Evolutionary conservation across 2,329 filamentous ascomycete genomes (phyloP).

Genomic region (Gliomastix tumulicola): DNA sequence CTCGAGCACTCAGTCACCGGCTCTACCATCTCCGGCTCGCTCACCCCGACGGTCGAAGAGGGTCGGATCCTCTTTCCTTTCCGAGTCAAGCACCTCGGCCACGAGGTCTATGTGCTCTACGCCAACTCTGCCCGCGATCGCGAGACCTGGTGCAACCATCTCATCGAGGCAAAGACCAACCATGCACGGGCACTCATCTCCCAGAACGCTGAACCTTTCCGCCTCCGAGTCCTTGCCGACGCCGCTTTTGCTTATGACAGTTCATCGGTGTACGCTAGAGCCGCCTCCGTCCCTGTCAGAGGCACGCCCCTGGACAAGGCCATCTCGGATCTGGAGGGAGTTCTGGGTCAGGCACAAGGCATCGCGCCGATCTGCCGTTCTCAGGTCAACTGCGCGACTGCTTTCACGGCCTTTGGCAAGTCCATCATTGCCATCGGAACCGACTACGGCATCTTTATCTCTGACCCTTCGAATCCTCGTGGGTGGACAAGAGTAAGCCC

Average conservation of each 20-base stretch:
- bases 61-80: conserved; percentile 89
- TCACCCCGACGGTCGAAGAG: conserved; percentile 46
- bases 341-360: conserved; percentile 63
- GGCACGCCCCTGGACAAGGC: conserved; percentile 89
- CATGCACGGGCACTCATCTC: conserved; percentile 83
- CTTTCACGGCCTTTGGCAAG: conserved; percentile 78
- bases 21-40: conserved; percentile 46
- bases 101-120: conserved; percentile 88
- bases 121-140: conserved; percentile 69
- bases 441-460: conserved; percentile 87
- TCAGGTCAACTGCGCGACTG: conserved; percentile 85
- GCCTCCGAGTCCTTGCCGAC: conserved; percentile 85
- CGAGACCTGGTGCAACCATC: conserved; percentile 86
- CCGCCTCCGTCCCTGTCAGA: conserved; percentile 66
- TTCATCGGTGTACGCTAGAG: conserved; percentile 50
- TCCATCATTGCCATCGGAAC: conserved; percentile 91
- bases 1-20: conserved; percentile 63
- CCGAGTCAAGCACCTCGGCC: conserved; percentile 89
- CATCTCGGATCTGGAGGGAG: conserved; percentile 78
- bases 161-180: conserved; percentile 88
- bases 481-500: conserved; percentile 77
- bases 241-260: conserved; percentile 80
- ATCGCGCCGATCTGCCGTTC: conserved; percentile 77
- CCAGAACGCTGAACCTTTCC: conserved; percentile 94
- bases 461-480: conserved; percentile 81